Evolutionary conservation across 495 filamentous ascomycete genomes (phyloP).

Genomic region (Penicillium angulare): DNA sequence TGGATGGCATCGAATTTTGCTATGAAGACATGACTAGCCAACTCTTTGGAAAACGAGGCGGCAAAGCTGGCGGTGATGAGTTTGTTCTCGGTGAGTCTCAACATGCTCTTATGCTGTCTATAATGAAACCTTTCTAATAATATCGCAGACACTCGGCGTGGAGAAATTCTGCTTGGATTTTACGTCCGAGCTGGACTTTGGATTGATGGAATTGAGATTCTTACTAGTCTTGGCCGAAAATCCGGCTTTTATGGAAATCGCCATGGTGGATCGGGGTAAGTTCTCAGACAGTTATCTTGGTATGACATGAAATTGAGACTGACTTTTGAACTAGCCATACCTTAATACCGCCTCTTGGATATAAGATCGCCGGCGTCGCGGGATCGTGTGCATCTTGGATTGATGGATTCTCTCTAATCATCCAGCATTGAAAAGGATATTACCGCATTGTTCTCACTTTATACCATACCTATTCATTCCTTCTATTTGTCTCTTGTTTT

Average conservation of each 20-base stretch:
- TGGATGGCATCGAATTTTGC: slow-evolving; percentile 89
- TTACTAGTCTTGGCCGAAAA: slow-evolving; percentile 83
- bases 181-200: slow-evolving; percentile 75
- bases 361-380: slow-evolving; percentile 81
- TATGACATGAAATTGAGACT: background rate
- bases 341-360: slow-evolving; percentile 85
- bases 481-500: slow-evolving; percentile 2
- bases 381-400: slow-evolving; percentile 82
- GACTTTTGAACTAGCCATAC: slow-evolving; percentile 60
- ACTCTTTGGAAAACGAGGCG: slow-evolving; percentile 83
- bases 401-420: slow-evolving; percentile 85
- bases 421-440: slow-evolving; percentile 54
- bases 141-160: slow-evolving; percentile 69
- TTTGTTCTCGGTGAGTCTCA: slow-evolving; percentile 68
- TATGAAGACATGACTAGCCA: slow-evolving; percentile 88
- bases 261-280: slow-evolving; percentile 78
- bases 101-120: background rate
- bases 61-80: slow-evolving; percentile 68
- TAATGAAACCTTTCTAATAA: slow-evolving; percentile 19
- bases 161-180: slow-evolving; percentile 87
- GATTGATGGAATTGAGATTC: slow-evolving; percentile 88
- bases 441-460: background rate
- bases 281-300: slow-evolving; percentile 7
- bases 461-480: background rate
- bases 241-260: slow-evolving; percentile 85